Base-by-base conservation (phyloP, 768 basidiomycete genomes). In the Strobilomyces confusus region DNA sequence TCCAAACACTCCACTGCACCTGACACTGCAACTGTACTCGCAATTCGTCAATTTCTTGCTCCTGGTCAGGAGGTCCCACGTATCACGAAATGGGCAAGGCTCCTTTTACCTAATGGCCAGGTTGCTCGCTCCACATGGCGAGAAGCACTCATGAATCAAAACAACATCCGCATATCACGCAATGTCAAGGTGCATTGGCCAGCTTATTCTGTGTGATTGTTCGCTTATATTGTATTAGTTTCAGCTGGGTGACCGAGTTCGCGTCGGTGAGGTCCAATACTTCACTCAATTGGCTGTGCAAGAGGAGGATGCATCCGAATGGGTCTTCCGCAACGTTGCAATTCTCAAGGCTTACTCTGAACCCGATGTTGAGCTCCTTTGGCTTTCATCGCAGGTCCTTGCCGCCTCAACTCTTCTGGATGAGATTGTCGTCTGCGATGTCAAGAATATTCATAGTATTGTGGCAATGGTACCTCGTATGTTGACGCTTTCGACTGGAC, bases 401-500 rank as follows among this genome's bases (percentile, higher is more conserved):
- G 57, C 52, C 12, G 36, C 58, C 3, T 65, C 59, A 14, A n/a
- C 30, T 2, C 55, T 62, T 23, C 55, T 54, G 1, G 12, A 42
- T 15, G 6, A 42, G 4, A n/a, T 42, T 14, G 4, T 25, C 23
- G 7, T 25, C 13, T 42, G 59, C 5, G 48, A 63, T 14, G 12
- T 59, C 5, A 44, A 44, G 13, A 5, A 42, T 4, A 48, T 69
- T 9, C 30, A 60, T 0, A 58, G 64, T 7, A 54, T 62, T 13
- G 55, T 72, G n/a, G 63, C 62, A 11, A 65, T 72, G 65, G 51
- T 66, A 0, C 67, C 64, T 0, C 51, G 55, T 14, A 22, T 0
- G 14, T 11, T 49, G 0, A 59, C 56, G 0, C 44, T 57, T 11
- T 44, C 42, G 25, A 33, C 32, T 13, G 38, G 49, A 4, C 3